A percentile compares a stretch with the other conserved stretches of the same genome.
These are phyloP conservation scores for Monosporascus sp. DNA, from an alignment of 2,329 filamentous ascomycete genomes.

Conservation along the genomic window DNA sequence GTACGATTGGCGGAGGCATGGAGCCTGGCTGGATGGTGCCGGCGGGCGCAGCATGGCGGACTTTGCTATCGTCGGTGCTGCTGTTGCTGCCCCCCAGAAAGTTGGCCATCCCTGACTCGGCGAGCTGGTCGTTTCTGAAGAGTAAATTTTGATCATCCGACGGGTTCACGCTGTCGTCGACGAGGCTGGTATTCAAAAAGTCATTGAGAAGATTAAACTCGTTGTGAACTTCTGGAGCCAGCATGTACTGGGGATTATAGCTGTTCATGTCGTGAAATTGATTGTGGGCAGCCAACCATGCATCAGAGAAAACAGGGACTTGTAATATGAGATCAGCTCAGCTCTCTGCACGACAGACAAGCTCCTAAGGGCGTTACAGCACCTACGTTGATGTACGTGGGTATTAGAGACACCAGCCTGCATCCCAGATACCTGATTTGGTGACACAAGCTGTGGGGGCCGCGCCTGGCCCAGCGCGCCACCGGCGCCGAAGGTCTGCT, in stretches of 20 bases:
- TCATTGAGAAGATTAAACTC: conserved; percentile 97
- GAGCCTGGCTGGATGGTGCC: conserved; percentile 33
- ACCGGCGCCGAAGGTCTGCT: conserved; percentile 36
- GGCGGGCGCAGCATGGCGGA: conserved; percentile 22
- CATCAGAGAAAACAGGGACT: conserved; percentile 73
- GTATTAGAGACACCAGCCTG: conserved; percentile 56
- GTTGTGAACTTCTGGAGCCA: conserved; percentile 84
- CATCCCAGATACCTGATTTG: conserved; percentile 61
- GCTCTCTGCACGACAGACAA: conserved; percentile 18
- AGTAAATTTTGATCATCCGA: conserved; percentile 56
- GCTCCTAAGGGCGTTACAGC: conserved; percentile 24
- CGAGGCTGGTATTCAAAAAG: conserved; percentile 84
- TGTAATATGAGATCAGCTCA: conserved; percentile 35
- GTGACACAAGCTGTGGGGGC: conserved; percentile 66
- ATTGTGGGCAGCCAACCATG: conserved; percentile 74
- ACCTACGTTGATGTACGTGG: conserved; percentile 72
- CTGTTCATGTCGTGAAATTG: conserved; percentile 92
- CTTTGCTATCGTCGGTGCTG: background rate
- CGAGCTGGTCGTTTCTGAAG: conserved; percentile 33
- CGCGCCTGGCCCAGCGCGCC: conserved; percentile 45
- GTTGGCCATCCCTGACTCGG: conserved; percentile 42
- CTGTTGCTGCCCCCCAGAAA: conserved; percentile 33
- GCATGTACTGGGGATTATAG: conserved; percentile 92
- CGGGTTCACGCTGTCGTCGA: conserved; percentile 74
- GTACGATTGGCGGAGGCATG: conserved; percentile 45